A percentile compares a stretch with the other conserved stretches of the same genome.
Conservation (phyloP, 192 early-diverging fungal genomes). For the Helicostylum pulchrum region DNA sequence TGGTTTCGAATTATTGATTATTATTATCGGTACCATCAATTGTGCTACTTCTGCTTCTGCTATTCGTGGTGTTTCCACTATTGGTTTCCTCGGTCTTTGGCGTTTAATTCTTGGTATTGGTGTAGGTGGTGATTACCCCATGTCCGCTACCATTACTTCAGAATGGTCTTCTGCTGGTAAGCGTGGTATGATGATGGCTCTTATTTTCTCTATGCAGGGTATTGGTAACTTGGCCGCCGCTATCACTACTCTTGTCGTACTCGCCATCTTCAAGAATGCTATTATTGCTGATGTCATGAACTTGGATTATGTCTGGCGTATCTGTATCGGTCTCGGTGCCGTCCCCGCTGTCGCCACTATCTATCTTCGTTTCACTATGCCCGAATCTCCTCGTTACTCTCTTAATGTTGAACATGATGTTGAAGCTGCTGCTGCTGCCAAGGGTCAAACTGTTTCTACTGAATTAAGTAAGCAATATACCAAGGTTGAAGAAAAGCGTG, state of each 20-base stretch:
- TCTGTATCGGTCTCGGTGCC: slow-evolving; percentile 80
- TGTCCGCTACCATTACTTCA: slow-evolving; percentile 86
- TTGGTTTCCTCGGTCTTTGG: slow-evolving; percentile 81
- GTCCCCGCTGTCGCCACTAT: slow-evolving; percentile 80
- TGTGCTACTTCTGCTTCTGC: slow-evolving; percentile 69
- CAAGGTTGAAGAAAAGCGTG: slow-evolving; percentile 54
- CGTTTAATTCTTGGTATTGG: slow-evolving; percentile 91
- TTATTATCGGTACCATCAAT: slow-evolving; percentile 82
- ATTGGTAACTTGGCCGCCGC: slow-evolving; percentile 83
- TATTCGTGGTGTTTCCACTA: slow-evolving; percentile 64
- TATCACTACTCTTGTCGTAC: slow-evolving; percentile 69
- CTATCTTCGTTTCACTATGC: slow-evolving; percentile 89
- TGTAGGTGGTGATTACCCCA: slow-evolving; percentile 93
- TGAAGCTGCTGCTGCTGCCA: slow-evolving; percentile 43
- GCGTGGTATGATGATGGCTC: slow-evolving; percentile 65
- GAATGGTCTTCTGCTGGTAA: slow-evolving; percentile 81
- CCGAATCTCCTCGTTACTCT: slow-evolving; percentile 87
- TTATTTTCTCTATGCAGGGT: slow-evolving; percentile 91
- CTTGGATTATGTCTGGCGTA: slow-evolving; percentile 91
- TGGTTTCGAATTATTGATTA: slow-evolving; percentile 85
- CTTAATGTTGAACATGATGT: slow-evolving; percentile 59
- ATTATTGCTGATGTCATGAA: slow-evolving; percentile 63
- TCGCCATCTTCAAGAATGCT: slow-evolving; percentile 69
- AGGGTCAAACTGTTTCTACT: slow-evolving; percentile 29
- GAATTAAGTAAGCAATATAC: slow-evolving; percentile 33